Conservation (phyloP, 768 basidiomycete genomes). For the Lactarius psammicola region DNA sequence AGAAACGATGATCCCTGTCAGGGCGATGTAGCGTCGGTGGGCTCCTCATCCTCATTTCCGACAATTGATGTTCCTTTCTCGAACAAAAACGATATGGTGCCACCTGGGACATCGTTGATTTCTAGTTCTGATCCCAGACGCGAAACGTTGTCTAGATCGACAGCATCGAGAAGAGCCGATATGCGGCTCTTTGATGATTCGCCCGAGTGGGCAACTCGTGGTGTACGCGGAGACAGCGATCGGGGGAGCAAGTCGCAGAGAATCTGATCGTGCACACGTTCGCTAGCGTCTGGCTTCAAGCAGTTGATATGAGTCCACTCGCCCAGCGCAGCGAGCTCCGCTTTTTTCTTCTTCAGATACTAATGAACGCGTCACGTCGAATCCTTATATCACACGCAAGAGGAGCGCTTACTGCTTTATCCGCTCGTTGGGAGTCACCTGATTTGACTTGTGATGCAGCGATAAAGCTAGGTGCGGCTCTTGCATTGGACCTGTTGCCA, state of each 20-base stretch:
- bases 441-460: conserved; percentile 60
- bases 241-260: conserved; percentile 50
- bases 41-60: conserved; percentile 74
- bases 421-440: conserved; percentile 45
- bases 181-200: conserved; percentile 33
- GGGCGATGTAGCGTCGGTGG: not conserved
- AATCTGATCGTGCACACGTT: conserved; percentile 62
- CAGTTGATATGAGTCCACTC: conserved; percentile 89
- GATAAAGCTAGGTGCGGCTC: conserved; percentile 47
- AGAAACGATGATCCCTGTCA: not conserved
- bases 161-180: conserved; percentile 41
- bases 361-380: conserved; percentile 31
- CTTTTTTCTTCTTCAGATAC: conserved; percentile 68
- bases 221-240: conserved; percentile 5
- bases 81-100: conserved; percentile 75
- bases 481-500: conserved; percentile 35
- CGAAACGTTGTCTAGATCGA: conserved; percentile 50
- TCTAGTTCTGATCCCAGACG: conserved; percentile 39
- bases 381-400: conserved; percentile 18
- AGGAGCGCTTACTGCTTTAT: conserved; percentile 48
- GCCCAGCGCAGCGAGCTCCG: conserved; percentile 65
- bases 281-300: conserved; percentile 43
- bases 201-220: conserved; percentile 13
- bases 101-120: conserved; percentile 54
- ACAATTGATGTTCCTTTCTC: conserved; percentile 83